Base-by-base conservation (phyloP, 2,329 filamentous ascomycete genomes). In the Seiridium unicorne region DNA sequence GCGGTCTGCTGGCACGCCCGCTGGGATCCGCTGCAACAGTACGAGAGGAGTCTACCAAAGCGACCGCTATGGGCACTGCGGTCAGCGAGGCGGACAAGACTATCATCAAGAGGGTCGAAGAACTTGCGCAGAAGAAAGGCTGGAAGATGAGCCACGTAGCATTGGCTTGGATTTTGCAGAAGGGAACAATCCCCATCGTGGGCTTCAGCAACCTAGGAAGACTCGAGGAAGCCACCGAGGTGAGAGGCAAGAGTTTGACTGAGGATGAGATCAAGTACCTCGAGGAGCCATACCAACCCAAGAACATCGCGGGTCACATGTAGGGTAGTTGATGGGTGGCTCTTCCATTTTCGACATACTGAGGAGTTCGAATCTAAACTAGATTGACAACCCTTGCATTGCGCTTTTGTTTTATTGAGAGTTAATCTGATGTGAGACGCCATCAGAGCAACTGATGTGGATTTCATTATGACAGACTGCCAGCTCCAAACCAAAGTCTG, bases 61-160 rank as follows among this genome's bases (percentile, higher is more conserved):
- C 13, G 8, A 13, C 8, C 10, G 18, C n/a, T 5, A 32, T 38
- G n/a, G 58, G 46, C 31, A 49, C 32, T 34, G n/a, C 26, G 26
- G 18, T 10, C 44, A 31, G 18, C 42, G 36, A 31, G 11, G 31
- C 55, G n/a, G 55, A 61, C 34, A n/a, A 26, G 35, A 49, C 38
- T 13, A 58, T 82, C 57, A 76, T 85, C 36, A 72, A 75, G 35
- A 76, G 83, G 0, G 82, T 87, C 5, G 79, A 86, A 71, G 79
- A 86, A 67, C 44, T 60, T 32, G 44, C 53, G 6, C n/a, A 34
- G 5, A 85, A 84, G 74, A 79, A 80, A 63, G 79, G 76, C 0
- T 79, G 83, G 66, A 82, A 76, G 61, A 87, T 87, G 84, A 81
- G 81, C 55, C 79, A 81, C 61, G 77, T 88, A 48, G 82, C 84